Evolutionary conservation across 768 basidiomycete genomes (phyloP), one percentile per base, ranked within the genome.

Genomic region (Suillus alpinus): DNA sequence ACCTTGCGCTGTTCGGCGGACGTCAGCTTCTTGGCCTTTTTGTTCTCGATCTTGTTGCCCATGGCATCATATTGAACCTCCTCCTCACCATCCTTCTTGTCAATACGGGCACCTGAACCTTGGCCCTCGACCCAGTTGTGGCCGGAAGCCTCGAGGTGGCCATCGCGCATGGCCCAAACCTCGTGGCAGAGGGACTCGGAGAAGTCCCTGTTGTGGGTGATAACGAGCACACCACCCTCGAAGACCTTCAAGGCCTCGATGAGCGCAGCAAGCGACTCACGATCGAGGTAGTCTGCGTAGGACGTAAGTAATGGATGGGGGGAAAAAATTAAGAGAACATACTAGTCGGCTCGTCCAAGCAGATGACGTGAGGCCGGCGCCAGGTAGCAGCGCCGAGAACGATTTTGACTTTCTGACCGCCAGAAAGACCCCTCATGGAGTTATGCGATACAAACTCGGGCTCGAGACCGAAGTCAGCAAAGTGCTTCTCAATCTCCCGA

Each of bases 41-140:
- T 91, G 67, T 44, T 75, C 63, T 92, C 91, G 65, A 95, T 79
- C 87, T 95, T 95, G 91, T 98, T 98, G 62, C 96, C 96, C 91
- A 99, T 92, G 26, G 97, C 97, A 74, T 99, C 97, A 73, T 91
- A 98, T 69, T 84, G 79, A 43, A 86, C 94, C 55, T 95, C 93
- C 63, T 97, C 95, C 67, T 93, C 93, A 55, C 89, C 95, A 6
- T 85, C 91, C 71, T 85, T 85, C 86, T 94, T 91, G 85, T 97
- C 97, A 69, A 99, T 98, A 61, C 95, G 88, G 47, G 94, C 76
- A 12, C 96, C 96, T 20, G 94, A 83, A 59, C 97, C 97, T 77
- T 99, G 97, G 52, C 97, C 97, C 78, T 98, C 97, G 71, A 97
- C 94, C 96, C 95, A 97, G 86, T 97, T 96, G 84, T 96, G 94